Base-by-base conservation (phyloP, 208 protist species). In the Acanthamoeba royreba region DNA sequence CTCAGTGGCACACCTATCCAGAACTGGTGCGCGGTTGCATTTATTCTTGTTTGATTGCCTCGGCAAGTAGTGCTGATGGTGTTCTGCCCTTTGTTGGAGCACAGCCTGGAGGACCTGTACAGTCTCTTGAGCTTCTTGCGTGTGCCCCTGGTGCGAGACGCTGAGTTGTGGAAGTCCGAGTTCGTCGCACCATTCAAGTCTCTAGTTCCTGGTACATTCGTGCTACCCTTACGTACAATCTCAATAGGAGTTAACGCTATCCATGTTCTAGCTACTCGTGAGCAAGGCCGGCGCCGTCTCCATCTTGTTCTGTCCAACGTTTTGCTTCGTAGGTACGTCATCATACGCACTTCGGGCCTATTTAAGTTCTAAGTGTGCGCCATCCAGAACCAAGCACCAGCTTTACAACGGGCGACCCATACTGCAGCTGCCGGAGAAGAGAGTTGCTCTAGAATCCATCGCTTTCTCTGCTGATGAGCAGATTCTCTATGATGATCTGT, bases 1-100 rank as follows among this genome's bases (percentile, higher is more conserved):
- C 77, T 97, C 40, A 97, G 96, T 7, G 96, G 96, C 9, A 98
- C 97, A 15, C 97, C 97, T 7, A 96, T 98, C 35, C 96, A 97
- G 89, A 98, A 98, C 90, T 85, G 94, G 38, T 45, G 97, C 17
- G 95, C 11, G 11, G 22, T 13, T 28, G 19, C 97, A n/a, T 25
- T 17, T 13, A 74, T 13, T 13, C 33, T 8, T 74, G 63, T 25
- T 8, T 19, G 49, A 55, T 55, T 19, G 13, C 19, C 49, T 55
- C 19, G 9, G 9, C 13, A 19, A 19, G 49, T 55, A 19, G 49
- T 55, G 49, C 13, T 55, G 49, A 19, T 55, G 49, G 49, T 55
- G n/a, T n/a, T n/a, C n/a, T n/a, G n/a, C n/a, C n/a, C n/a, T n/a
- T n/a, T n/a, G n/a, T n/a, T n/a, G 49, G 49, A 19, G 9, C 63